Conservation (phyloP, 2,329 filamentous ascomycete species). For the Colletotrichum salicis region DNA sequence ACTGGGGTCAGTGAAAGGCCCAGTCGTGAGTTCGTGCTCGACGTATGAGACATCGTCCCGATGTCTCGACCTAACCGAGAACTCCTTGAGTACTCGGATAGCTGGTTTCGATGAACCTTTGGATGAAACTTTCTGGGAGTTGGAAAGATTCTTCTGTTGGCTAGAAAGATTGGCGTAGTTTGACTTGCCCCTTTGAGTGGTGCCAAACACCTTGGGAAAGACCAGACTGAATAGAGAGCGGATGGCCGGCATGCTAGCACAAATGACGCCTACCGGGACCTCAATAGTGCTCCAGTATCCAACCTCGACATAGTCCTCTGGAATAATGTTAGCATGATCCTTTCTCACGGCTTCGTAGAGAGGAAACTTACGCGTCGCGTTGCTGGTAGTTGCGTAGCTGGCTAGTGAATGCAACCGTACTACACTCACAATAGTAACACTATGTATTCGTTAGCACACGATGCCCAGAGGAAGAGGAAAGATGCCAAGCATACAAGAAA, state of each 20-base stretch:
- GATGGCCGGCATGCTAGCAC: constrained; percentile 41
- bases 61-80: constrained; percentile 21
- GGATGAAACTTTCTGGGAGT: constrained; percentile 2
- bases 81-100: constrained; percentile 27
- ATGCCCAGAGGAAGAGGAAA: too few species aligned
- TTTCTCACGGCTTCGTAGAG: constrained; percentile 23
- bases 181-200: constrained; percentile 36
- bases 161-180: constrained; percentile 27
- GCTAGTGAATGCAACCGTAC: constrained; percentile 43
- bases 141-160: not conserved
- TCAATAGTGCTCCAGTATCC: constrained; percentile 35
- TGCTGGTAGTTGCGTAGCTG: constrained; percentile 37
- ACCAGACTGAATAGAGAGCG: constrained; percentile 47
- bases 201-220: constrained; percentile 47
- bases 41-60: constrained; percentile 16
- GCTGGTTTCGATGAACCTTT: not conserved
- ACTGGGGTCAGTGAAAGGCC: constrained; percentile 2
- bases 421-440: constrained; percentile 46
- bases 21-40: constrained; percentile 10
- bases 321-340: constrained; percentile 43
- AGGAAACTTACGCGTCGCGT: constrained; percentile 23
- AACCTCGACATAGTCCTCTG: constrained; percentile 40
- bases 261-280: constrained; percentile 30
- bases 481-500: constrained; percentile 41
- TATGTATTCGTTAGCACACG: constrained; percentile 21